Evolutionary conservation across 192 early-diverging fungal species (phyloP), one percentile per base, ranked within the genome.

Genomic region (Umbelopsis sp.): DNA sequence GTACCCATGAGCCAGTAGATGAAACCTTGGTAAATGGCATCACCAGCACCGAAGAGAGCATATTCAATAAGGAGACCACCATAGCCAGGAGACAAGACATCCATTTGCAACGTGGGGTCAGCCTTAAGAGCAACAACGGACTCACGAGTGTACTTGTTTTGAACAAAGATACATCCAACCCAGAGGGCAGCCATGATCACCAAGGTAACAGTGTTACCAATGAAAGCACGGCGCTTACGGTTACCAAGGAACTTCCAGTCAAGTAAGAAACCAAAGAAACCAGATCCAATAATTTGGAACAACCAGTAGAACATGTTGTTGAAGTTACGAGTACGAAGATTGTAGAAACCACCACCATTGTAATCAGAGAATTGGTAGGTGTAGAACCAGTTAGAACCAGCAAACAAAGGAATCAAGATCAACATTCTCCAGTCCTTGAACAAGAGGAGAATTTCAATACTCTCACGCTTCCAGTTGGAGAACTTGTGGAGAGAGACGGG

Each of bases 1-100:
- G 94, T 86, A 20, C 94, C 95, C 75, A 96, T 89, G 31, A 96
- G 72, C 93, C 93, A 96, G 88, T 96, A 95, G 1, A 83, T 80
- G 45, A 85, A 88, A 71, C 84, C 86, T 83, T 96, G 95, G 84
- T 90, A 94, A 69, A 94, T 86, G 34, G 95, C 90, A 76, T 96
- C 95, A 71, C 82, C 85, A 5, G 92, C 38, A 43, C 95, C 95
- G 77, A 90, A 94, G 62, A 88, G 72, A 66, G 91, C 74, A 73
- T 94, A 96, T 38, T 92, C 73, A 72, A 93, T 77, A 43, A 91
- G 81, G 2, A 88, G 81, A 25, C 87, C 88, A 24, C 81, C 82
- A 68, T 87, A 90, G 12, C 80, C 72, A 34, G 74, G 21, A 72
- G 68, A 41, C 43, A 34, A 53, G n/a, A 80, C 69, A 70, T 73